Conservation (phyloP, 371 early-diverging fungal genomes). For the Mucor ambiguus region DNA sequence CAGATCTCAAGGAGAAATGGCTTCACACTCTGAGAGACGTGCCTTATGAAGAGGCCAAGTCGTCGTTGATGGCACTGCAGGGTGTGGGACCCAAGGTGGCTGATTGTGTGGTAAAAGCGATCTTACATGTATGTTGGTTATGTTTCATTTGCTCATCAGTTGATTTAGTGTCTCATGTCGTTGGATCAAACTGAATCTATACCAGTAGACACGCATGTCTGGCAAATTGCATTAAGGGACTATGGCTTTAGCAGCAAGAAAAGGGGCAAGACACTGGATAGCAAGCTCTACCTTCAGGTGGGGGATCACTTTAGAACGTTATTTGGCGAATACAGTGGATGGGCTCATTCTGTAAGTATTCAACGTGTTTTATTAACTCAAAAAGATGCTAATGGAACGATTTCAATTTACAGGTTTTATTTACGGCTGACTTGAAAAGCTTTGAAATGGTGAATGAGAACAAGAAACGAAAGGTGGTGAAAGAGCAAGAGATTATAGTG, state of each 20-base stretch:
- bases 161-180: conserved; percentile 69
- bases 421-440: conserved; percentile 56
- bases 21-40: conserved; percentile 57
- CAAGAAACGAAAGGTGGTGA: conserved; percentile 1
- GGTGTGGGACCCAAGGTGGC: conserved; percentile 96
- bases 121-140: not conserved
- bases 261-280: conserved; percentile 65
- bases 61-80: conserved; percentile 64
- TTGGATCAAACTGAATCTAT: conserved; percentile 82
- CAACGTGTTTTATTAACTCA: not conserved
- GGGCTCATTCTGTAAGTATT: conserved; percentile 85
- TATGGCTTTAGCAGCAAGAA: conserved; percentile 62
- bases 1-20: conserved; percentile 58
- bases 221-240: conserved; percentile 85
- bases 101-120: conserved; percentile 87
- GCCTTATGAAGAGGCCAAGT: conserved; percentile 62
- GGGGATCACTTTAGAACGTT: conserved; percentile 72
- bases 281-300: conserved; percentile 69
- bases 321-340: conserved; percentile 89
- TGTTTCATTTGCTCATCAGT: conserved; percentile 1
- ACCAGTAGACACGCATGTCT: conserved; percentile 95
- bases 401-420: conserved; percentile 38
- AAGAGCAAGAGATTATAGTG: not conserved
- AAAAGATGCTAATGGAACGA: not conserved
- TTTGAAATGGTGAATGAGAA: conserved; percentile 20